Base-by-base conservation (phyloP, 2,329 filamentous ascomycete species). In the Cordyceps militaris region DNA sequence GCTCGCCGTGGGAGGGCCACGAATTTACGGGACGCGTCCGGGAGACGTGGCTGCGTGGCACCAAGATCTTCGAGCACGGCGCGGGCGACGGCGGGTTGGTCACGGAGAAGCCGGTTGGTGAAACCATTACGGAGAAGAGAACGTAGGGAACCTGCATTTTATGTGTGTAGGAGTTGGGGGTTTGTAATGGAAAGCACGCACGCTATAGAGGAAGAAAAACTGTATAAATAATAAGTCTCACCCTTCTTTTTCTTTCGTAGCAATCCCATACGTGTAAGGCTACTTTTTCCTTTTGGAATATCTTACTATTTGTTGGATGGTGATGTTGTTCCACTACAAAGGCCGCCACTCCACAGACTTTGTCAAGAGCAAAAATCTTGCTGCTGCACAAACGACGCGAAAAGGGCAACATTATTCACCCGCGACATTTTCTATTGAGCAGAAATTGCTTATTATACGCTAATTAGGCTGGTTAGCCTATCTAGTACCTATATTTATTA, bases 1-100 rank as follows among this genome's bases (percentile, higher is more conserved):
- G 91, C 76, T 91, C 87, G 58, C 91, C 92, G 0, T 97, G 95
- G 79, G 88, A 96, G 70, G 89, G 89, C 21, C 88, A 87, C 71
- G 79, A 76, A 32, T 86, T 97, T 66, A 81, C 79, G 48, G 92
- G 92, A 1, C 82, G 91, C 59, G 91, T 96, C 11, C 78, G 75
- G 59, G 89, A 95, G 79, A 96, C 92, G 8, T 96, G 90, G 88
- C 68, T 97, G 61, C 79, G 91, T 7, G 92, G 92, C 0, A 76
- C 75, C 62, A 85, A 81, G 69, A 80, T 96, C n/a, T 95, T 88
- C 70, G 80, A 82, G 61, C 77, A 88, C 32, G 84, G 82, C n/a
- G 81, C 76, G 0, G 64, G 57, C 5, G 72, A 79, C 34, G 71
- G 66, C 4, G 81, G 82, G 2, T 82, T 86, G 60, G 73, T 82